Evolutionary conservation across 257 asterid genomes (phyloP).

Genomic region (Jacaranda copaia): DNA sequence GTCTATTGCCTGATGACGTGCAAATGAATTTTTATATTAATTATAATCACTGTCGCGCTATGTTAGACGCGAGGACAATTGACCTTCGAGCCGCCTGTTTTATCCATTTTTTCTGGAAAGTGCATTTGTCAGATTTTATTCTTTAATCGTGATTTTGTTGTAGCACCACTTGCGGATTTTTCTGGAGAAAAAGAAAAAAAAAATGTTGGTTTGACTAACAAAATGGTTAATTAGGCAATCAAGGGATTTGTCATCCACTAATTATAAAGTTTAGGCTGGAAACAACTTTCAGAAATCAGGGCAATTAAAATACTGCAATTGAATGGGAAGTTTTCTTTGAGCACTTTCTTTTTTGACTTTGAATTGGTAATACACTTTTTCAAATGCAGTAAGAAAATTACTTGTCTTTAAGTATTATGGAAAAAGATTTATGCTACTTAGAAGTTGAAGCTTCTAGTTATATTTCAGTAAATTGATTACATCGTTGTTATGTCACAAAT

Average conservation of each 20-base stretch:
- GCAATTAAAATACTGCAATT: not conserved
- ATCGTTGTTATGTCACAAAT: too few species aligned
- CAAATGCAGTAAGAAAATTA: too few species aligned
- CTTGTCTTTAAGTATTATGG: too few species aligned
- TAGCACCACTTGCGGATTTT: not conserved
- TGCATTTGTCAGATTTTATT: not conserved
- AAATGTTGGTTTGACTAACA: slow-evolving; percentile 2
- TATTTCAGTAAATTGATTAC: too few species aligned
- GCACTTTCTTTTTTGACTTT: not conserved
- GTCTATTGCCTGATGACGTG: not conserved
- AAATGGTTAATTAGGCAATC: not conserved
- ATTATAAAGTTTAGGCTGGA: not conserved
- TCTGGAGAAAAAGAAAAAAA: too few species aligned
- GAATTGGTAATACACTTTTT: not conserved
- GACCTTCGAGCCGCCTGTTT: not conserved
- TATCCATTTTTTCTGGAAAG: slow-evolving; percentile 24
- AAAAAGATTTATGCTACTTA: too few species aligned
- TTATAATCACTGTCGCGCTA: not conserved
- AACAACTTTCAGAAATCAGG: not conserved
- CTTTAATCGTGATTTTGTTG: slow-evolving; percentile 14
- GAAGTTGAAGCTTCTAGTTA: too few species aligned
- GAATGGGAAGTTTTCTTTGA: not conserved
- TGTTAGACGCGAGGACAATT: not conserved
- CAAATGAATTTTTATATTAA: not conserved
- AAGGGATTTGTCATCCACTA: not conserved